Evolutionary conservation across 1,284 basidiomycete genomes (phyloP).

Genomic region (Microbotryum intermedium): DNA sequence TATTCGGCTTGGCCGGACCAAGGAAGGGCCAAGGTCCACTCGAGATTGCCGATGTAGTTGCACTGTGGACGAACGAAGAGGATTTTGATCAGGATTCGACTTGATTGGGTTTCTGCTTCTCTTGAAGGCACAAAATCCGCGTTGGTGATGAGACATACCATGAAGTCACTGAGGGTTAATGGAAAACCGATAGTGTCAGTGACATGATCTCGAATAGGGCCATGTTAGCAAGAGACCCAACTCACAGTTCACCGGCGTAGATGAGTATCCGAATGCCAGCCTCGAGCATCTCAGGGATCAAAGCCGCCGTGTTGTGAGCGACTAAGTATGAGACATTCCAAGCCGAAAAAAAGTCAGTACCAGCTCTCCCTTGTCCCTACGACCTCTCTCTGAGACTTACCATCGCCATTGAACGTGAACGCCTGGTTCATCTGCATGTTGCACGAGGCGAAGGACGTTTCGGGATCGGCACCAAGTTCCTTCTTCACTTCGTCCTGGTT

Average conservation of each 20-base stretch:
- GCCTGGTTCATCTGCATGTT: slow-evolving; percentile 48
- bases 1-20: slow-evolving; percentile 21
- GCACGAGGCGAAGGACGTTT: slow-evolving; percentile 51
- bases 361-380: slow-evolving; percentile 57
- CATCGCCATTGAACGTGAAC: slow-evolving; percentile 31
- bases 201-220: no score
- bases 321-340: not conserved
- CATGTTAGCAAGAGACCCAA: slow-evolving; percentile 42
- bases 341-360: no score
- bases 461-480: slow-evolving; percentile 57
- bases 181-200: not conserved
- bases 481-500: slow-evolving; percentile 53
- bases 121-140: no score
- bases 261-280: slow-evolving; percentile 66
- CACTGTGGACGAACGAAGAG: not conserved
- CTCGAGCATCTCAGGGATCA: slow-evolving; percentile 66
- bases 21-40: slow-evolving; percentile 22
- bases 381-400: not conserved
- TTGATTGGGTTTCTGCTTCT: no score
- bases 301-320: slow-evolving; percentile 56
- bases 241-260: slow-evolving; percentile 75
- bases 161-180: not conserved
- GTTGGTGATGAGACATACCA: not conserved
- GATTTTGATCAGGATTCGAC: no score
- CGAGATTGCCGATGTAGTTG: slow-evolving; percentile 16